These are phyloP conservation scores for Balakata baccata DNA, from an alignment of 345 rosid genomes.

Conservation along the genomic window DNA sequence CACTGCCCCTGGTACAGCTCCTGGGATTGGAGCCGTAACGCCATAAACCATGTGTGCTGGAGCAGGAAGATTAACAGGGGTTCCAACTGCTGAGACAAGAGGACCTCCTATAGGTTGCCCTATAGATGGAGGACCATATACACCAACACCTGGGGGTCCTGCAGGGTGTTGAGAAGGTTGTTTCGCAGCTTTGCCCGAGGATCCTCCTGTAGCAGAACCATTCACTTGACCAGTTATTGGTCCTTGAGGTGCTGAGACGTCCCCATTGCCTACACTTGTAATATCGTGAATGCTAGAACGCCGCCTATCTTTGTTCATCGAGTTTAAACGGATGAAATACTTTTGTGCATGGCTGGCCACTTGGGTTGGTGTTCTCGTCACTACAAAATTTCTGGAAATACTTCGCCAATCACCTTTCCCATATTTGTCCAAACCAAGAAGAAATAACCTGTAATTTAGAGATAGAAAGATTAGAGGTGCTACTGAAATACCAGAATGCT, in stretches of 20 bases:
- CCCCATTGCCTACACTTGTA: slow-evolving; percentile 76
- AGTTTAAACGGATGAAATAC: slow-evolving; percentile 84
- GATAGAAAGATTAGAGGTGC: not conserved
- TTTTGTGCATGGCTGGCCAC: slow-evolving; percentile 99
- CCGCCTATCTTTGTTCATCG: slow-evolving; percentile 91
- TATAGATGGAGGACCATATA: slow-evolving; percentile 63
- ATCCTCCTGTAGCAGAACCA: slow-evolving; percentile 45
- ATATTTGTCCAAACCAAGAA: slow-evolving; percentile 90
- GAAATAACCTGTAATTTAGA: slow-evolving; percentile 66
- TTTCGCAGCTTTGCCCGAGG: slow-evolving; percentile 56
- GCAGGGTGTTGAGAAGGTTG: slow-evolving; percentile 51
- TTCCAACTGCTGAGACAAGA: slow-evolving; percentile 81
- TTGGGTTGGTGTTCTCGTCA: slow-evolving; percentile 93
- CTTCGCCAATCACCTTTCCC: slow-evolving; percentile 99
- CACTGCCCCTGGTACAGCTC: slow-evolving; percentile 18
- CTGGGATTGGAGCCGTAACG: slow-evolving; percentile 48
- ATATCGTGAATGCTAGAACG: slow-evolving; percentile 95
- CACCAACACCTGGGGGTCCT: slow-evolving; percentile 45
- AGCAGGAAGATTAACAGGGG: slow-evolving; percentile 76
- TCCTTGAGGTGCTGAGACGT: slow-evolving; percentile 60
- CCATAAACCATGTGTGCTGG: slow-evolving; percentile 75
- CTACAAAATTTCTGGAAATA: slow-evolving; percentile 90
- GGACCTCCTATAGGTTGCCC: slow-evolving; percentile 87
- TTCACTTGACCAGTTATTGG: slow-evolving; percentile 90
- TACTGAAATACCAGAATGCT: not conserved